phyloP scores from a whole-genome alignment of 1,284 basidiomycete species.

The Cutaneotrichosporon arboriforme region DNA sequence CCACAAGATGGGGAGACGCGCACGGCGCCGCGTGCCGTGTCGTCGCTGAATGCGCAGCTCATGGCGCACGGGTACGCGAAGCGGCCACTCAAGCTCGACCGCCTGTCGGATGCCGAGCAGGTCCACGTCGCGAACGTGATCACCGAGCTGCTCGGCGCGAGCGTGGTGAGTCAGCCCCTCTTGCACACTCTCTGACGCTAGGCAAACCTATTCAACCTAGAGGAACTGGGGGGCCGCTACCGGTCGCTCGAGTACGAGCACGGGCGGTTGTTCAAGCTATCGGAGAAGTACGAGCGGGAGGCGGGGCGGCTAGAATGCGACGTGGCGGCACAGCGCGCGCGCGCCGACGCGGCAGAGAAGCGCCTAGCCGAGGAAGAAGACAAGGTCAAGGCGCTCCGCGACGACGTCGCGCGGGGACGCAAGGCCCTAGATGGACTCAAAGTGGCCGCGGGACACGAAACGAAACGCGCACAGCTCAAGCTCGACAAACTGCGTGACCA shows the following conservation, averaged over 20 bases:
- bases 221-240: conserved; percentile 67
- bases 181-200: conserved; percentile 15
- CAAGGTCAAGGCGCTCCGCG: conserved; percentile 54
- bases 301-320: conserved; percentile 51
- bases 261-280: conserved; percentile 65
- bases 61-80: conserved; percentile 70
- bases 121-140: conserved; percentile 69
- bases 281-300: conserved; percentile 10
- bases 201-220: conserved; percentile 75
- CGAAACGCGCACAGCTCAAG: conserved; percentile 70
- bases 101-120: conserved; percentile 57
- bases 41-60: conserved; percentile 68
- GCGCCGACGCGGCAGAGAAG: conserved; percentile 51
- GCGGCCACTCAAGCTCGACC: conserved; percentile 56
- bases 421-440: conserved; percentile 44
- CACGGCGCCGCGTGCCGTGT: conserved; percentile 15
- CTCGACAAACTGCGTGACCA: conserved; percentile 70
- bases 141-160: conserved; percentile 68
- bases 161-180: conserved; percentile 58
- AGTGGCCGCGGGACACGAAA: conserved; percentile 55
- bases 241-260: conserved; percentile 76
- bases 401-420: conserved; percentile 34
- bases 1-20: no score
- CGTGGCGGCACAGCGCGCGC: conserved; percentile 59
- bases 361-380: conserved; percentile 54